Evolutionary conservation across 148 eudicot genomes (phyloP).

Genomic region (Arctostaphylos glauca): DNA sequence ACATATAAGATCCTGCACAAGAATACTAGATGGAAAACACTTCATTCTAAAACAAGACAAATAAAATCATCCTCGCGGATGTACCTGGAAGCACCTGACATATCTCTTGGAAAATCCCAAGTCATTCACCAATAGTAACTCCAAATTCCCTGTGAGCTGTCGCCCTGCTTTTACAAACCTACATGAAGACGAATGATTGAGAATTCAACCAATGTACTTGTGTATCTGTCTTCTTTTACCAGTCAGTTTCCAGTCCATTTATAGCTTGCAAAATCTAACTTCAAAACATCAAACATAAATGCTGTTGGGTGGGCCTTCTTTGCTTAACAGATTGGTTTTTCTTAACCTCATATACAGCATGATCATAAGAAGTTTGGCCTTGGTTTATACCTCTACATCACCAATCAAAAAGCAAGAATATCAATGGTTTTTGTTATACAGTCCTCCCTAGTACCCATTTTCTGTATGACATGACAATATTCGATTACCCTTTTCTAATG

Average conservation of each 20-base stretch:
- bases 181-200: conserved; percentile 6
- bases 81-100: conserved; percentile 56
- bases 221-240: conserved; percentile 15
- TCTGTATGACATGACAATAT: not conserved
- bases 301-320: not conserved
- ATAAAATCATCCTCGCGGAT: not conserved
- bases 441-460: not conserved
- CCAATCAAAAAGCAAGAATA: not conserved
- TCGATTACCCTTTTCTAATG: not conserved
- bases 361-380: not conserved
- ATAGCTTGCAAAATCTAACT: conserved; percentile 1
- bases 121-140: conserved; percentile 41
- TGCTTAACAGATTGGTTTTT: not conserved
- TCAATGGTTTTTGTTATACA: not conserved
- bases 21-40: not conserved
- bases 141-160: conserved; percentile 36
- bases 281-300: not conserved
- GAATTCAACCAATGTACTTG: not conserved
- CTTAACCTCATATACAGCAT: not conserved
- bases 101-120: conserved; percentile 51
- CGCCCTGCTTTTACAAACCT: conserved; percentile 41
- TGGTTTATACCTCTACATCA: not conserved
- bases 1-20: not conserved
- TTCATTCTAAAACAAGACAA: not conserved
- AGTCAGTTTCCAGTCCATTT: not conserved